Conservation (phyloP, 2,329 filamentous ascomycete genomes). For the Trichophyton schoenleinii region DNA sequence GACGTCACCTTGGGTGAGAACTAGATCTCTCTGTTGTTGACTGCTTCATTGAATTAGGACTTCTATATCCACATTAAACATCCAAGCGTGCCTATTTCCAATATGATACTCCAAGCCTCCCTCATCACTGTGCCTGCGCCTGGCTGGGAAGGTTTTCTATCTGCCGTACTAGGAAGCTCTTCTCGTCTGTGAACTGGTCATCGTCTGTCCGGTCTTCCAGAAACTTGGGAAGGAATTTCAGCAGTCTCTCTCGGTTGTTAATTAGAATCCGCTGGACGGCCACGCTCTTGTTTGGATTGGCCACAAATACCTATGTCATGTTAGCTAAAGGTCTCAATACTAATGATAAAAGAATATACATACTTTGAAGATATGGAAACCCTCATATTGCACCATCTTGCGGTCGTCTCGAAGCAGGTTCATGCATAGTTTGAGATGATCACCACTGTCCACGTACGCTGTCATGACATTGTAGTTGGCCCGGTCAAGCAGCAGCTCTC, state of each 20-base stretch:
- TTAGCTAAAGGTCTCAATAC: not conserved
- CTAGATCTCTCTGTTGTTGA: not conserved
- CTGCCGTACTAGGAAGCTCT: constrained; percentile 91
- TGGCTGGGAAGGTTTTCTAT: constrained; percentile 45
- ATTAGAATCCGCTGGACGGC: constrained; percentile 90
- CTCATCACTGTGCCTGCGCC: not conserved
- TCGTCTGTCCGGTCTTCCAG: constrained; percentile 91
- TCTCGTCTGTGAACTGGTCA: constrained; percentile 96
- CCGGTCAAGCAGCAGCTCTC: constrained; percentile 84
- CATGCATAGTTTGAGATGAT: constrained; percentile 97
- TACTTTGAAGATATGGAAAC: constrained; percentile 95
- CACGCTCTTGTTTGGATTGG: constrained; percentile 95
- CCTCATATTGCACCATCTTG: constrained; percentile 99
- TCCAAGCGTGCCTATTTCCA: not conserved
- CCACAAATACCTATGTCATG: constrained; percentile 65
- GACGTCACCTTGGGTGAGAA: not conserved
- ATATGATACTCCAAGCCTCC: not conserved
- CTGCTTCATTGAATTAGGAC: not conserved
- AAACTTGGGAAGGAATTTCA: constrained; percentile 82
- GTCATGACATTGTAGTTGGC: constrained; percentile 99
- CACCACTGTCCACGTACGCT: constrained; percentile 83
- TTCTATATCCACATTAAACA: constrained; percentile 1
- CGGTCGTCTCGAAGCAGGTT: constrained; percentile 88
- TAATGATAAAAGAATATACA: constrained; percentile 3
- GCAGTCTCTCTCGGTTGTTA: constrained; percentile 84